These are phyloP conservation scores for Pinus albicaulis DNA, from an alignment of 75 land plant species.

Conservation along the genomic window DNA sequence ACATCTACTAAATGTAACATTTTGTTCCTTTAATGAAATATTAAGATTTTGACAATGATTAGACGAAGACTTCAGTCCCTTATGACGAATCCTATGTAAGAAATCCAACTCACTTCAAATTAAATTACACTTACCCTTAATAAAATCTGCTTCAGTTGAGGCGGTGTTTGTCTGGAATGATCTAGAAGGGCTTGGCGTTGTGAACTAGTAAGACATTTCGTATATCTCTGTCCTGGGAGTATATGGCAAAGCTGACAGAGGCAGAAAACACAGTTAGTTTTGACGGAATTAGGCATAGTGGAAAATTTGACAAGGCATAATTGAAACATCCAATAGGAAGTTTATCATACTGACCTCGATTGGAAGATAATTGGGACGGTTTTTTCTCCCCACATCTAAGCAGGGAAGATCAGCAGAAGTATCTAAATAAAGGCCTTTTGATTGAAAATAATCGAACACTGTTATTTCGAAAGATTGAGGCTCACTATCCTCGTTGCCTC, in stretches of 20 bases:
- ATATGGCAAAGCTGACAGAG: constrained; percentile 62
- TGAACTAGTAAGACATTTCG: constrained; percentile 44
- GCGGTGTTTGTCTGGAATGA: constrained; percentile 73
- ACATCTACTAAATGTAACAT: no score
- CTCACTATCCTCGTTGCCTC: constrained; percentile 12
- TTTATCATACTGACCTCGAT: neutral
- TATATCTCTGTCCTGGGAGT: constrained; percentile 71
- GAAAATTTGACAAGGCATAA: no score
- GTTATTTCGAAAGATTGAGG: constrained; percentile 45
- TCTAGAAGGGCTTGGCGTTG: constrained; percentile 63
- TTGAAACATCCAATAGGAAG: no score
- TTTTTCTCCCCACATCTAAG: constrained; percentile 74
- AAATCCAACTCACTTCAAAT: neutral
- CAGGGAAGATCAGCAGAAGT: constrained; percentile 64
- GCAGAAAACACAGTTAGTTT: neutral
- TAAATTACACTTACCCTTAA: constrained; percentile 36
- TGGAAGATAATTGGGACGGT: constrained; percentile 75
- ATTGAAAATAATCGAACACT: constrained; percentile 60
- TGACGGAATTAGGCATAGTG: no score
- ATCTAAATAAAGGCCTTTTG: constrained; percentile 26
- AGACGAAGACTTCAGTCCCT: no score
- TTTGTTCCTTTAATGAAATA: no score
- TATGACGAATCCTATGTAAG: no score
- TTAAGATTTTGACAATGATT: no score
- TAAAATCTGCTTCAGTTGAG: constrained; percentile 35